A percentile compares a stretch with the other conserved stretches of the same genome.
phyloP scores from a whole-genome alignment of 139 green algal genomes.

The Picochlorum sp. region DNA sequence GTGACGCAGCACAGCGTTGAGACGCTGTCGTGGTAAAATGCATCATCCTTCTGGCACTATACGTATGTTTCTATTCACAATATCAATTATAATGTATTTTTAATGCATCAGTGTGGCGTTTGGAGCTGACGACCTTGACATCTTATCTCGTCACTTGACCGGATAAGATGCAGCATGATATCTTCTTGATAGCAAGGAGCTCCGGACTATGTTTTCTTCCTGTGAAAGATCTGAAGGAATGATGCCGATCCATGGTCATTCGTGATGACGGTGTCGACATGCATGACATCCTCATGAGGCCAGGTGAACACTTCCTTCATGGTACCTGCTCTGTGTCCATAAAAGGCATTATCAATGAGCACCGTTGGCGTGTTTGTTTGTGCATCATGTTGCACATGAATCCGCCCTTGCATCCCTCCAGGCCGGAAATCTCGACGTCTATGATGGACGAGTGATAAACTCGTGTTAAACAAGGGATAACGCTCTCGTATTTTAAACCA shows the following conservation, averaged over 20 bases:
- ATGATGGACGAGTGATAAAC: background rate
- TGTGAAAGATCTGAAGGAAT: conserved; percentile 1
- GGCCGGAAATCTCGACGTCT: conserved; percentile 13
- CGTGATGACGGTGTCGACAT: background rate
- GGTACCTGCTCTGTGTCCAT: background rate
- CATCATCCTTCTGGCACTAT: too few relatives aligned
- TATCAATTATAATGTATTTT: too few relatives aligned
- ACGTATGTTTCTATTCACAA: too few relatives aligned
- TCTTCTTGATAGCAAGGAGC: too few relatives aligned
- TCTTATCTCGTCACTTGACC: too few relatives aligned
- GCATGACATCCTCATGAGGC: background rate
- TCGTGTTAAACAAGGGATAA: background rate
- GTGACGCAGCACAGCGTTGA: too few relatives aligned
- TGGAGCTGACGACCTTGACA: too few relatives aligned
- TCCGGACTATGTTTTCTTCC: background rate
- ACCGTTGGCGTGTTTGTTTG: background rate
- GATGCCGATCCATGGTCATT: background rate
- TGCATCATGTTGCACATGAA: background rate
- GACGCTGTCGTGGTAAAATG: too few relatives aligned
- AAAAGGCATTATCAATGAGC: background rate
- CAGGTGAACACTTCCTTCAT: background rate
- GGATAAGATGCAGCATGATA: too few relatives aligned
- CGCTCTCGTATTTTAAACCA: conserved; percentile 26
- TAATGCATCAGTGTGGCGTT: too few relatives aligned
- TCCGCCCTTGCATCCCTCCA: background rate